Conservation (phyloP, 306 rosid species). For the Coriaria nepalensis region DNA sequence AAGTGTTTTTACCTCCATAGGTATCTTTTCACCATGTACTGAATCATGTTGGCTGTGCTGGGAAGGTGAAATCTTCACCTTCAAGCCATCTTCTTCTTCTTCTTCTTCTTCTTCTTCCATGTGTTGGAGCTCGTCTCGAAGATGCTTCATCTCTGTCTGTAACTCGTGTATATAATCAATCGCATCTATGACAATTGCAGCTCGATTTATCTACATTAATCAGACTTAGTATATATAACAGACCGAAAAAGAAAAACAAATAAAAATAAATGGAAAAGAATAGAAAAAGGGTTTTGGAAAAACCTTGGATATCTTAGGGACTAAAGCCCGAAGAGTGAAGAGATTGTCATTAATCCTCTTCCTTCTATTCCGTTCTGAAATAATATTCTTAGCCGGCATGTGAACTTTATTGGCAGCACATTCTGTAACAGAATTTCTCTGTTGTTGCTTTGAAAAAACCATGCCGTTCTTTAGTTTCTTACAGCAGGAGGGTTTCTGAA, state of each 20-base stretch:
- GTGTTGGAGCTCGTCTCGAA: constrained; percentile 32
- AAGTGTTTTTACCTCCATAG: constrained; percentile 27
- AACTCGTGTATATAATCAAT: constrained; percentile 53
- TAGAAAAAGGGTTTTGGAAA: neutral
- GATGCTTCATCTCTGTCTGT: constrained; percentile 28
- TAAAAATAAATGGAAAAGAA: neutral
- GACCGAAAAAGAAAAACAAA: constrained; percentile 7
- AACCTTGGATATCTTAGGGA: constrained; percentile 84
- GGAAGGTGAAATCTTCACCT: constrained; percentile 9
- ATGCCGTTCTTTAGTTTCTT: constrained; percentile 12
- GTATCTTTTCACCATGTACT: constrained; percentile 12
- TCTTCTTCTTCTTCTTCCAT: constrained; percentile 33
- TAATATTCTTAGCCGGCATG: constrained; percentile 40
- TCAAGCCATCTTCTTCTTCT: constrained; percentile 8
- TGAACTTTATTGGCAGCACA: constrained; percentile 4
- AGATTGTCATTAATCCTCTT: constrained; percentile 39
- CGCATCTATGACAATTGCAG: constrained; percentile 56
- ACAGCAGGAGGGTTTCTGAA: constrained; percentile 12
- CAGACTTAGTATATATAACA: constrained; percentile 6
- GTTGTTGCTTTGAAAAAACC: constrained; percentile 17
- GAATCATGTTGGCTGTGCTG: constrained; percentile 19
- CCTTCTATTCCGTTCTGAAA: constrained; percentile 78
- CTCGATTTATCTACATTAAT: constrained; percentile 57
- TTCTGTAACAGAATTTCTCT: constrained; percentile 14
- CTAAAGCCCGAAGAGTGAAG: constrained; percentile 50